Evolutionary conservation across 768 basidiomycete genomes (phyloP), one percentile per base, ranked within the genome.

Genomic region (Suillus weaverae): DNA sequence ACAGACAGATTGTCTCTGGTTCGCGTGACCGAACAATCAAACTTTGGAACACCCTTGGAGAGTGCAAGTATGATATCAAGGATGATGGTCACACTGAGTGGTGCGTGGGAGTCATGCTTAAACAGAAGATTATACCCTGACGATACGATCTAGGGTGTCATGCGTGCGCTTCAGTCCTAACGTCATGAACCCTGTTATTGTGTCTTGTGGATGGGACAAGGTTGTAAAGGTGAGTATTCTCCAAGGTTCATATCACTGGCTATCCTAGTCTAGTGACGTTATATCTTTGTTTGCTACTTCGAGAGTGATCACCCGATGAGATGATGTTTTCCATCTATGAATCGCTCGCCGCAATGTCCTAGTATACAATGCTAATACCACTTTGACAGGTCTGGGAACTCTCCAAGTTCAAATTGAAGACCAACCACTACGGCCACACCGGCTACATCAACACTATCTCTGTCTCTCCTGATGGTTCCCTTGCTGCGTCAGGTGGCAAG

Each of bases 131-230:
- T 7, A 60, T 63, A 33, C n/a, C 65, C 20, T 30, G 63, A 59
- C 30, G 41, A 60, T 68, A 56, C 62, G 7, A 53, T 61, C 59
- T 61, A 96, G 95, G 95, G 97, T 99, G 64, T 99, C 97, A 48
- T 99, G 97, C 79, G 97, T 99, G 50, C 92, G 97, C 78, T 99
- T 99, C 86, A 97, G 95, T 82, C 97, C 97, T 62, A 99, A 99
- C 78, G 89, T 96, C 70, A 73, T 88, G 82, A 98, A 96, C 85
- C 95, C 97, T 64, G 97, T 99, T 75, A 99, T 99, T 74, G 97
- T 99, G 65, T 99, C 97, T 66, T 92, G 90, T 73, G 97, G 97
- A 73, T 99, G 97, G 97, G 97, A 99, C 85, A 99, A 98, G 85
- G 95, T 98, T 68, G 97, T 99, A 78, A 99, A 99, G 89, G 97